Evolutionary conservation across 495 filamentous ascomycete genomes (phyloP).

Genomic region (Neurospora sublineolata): DNA sequence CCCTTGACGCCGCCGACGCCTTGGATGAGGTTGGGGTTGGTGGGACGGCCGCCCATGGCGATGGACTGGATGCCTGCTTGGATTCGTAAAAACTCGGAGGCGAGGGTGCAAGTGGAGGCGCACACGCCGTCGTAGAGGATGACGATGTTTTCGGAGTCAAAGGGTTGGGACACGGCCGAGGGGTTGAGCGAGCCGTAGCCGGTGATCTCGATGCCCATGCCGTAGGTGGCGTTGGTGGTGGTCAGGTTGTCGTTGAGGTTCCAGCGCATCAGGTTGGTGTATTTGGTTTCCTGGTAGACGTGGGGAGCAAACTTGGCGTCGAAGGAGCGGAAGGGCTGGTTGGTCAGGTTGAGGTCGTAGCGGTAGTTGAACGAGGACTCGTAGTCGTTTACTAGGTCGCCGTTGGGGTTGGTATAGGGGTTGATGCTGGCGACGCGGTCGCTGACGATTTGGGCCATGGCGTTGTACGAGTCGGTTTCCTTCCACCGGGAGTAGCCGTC

Average conservation of each 20-base stretch:
- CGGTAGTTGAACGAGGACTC: conserved; percentile 28
- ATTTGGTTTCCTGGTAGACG: conserved; percentile 18
- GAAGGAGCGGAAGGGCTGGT: conserved; percentile 24
- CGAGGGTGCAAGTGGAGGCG: conserved; percentile 49
- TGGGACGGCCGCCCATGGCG: conserved; percentile 44
- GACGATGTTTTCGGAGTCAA: conserved; percentile 16
- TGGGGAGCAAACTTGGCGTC: conserved; percentile 27
- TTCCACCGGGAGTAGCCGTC: conserved; percentile 16
- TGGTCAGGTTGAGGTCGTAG: conserved; percentile 25
- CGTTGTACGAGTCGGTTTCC: conserved; percentile 20
- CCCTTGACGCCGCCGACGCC: conserved; percentile 51
- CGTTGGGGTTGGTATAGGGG: conserved; percentile 15
- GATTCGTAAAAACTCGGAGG: conserved; percentile 42
- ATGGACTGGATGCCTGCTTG: conserved; percentile 44
- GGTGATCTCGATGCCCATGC: conserved; percentile 30
- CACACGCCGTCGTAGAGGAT: conserved; percentile 43
- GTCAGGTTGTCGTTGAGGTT: conserved; percentile 26
- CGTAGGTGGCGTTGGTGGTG: conserved; percentile 27
- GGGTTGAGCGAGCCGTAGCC: conserved; percentile 25
- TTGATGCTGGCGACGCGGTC: conserved; percentile 19
- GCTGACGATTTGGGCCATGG: conserved; percentile 20
- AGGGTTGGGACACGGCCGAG: conserved; percentile 31
- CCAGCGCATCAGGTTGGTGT: conserved; percentile 30
- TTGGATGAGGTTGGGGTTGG: conserved; percentile 39
- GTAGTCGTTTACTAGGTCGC: conserved; percentile 15